Percentiles rank a stretch among this genome's conserved stretches.
phyloP scores from a whole-genome alignment of 768 basidiomycete species.

The Tylopilus sp. region DNA sequence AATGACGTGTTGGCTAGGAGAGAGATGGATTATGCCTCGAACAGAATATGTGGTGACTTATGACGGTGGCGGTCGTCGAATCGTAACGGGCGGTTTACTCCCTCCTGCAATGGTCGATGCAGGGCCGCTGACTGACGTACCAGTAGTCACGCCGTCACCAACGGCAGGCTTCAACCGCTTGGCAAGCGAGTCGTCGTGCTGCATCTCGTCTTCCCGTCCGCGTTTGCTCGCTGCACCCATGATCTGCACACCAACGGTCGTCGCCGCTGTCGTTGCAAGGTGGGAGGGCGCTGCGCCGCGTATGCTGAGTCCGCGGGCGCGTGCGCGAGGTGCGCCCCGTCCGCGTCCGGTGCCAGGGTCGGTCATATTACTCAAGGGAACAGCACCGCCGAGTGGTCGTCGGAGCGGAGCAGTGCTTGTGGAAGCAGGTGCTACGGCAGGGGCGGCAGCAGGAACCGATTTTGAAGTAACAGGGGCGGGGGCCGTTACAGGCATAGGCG shows the following conservation, averaged over 20 bases:
- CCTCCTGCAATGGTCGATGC: conserved; percentile 3
- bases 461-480: conserved; percentile 7
- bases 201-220: conserved; percentile 52
- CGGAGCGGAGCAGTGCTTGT: conserved; percentile 29
- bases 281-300: conserved; percentile 29
- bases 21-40: no score
- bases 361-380: conserved; percentile 20
- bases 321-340: conserved; percentile 35
- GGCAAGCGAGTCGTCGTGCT: conserved; percentile 54
- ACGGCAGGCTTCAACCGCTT: conserved; percentile 62
- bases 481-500: conserved; percentile 2
- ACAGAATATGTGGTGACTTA: no score
- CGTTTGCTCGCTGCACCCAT: conserved; percentile 66
- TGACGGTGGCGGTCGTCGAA: conserved; percentile 32
- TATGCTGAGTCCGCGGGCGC: conserved; percentile 26
- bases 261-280: conserved; percentile 21
- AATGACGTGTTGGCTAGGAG: background rate
- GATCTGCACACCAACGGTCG: conserved; percentile 49
- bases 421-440: conserved; percentile 20
- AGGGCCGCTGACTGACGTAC: background rate
- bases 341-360: conserved; percentile 26
- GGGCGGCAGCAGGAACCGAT: conserved; percentile 15
- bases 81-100: conserved; percentile 31
- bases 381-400: conserved; percentile 31
- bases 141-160: conserved; percentile 1